A percentile compares a stretch with the other conserved stretches of the same genome.
Conservation (phyloP, 805 yeast species). For the Yarrowia sp. region DNA sequence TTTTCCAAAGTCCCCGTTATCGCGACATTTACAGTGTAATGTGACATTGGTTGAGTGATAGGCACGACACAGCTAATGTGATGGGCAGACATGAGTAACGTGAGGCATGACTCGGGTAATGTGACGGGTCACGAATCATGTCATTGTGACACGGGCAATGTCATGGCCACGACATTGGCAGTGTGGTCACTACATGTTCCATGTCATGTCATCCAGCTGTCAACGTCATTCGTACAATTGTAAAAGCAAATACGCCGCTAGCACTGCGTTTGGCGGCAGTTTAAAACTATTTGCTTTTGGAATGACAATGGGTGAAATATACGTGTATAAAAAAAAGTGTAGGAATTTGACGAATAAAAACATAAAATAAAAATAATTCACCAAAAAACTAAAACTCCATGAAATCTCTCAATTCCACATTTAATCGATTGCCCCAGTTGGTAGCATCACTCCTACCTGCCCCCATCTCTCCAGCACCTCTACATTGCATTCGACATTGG, state of each 20-base stretch:
- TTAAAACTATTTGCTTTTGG: slow-evolving; percentile 1
- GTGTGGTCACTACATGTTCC: not conserved
- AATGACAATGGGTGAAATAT: no score
- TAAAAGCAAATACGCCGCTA: not conserved
- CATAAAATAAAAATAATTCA: no score
- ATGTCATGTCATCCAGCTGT: not conserved
- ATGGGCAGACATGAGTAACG: not conserved
- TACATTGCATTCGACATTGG: not conserved
- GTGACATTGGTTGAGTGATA: no score
- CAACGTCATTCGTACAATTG: not conserved
- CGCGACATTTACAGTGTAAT: no score
- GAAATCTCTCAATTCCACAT: no score
- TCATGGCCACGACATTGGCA: not conserved
- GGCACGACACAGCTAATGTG: not conserved
- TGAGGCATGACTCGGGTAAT: no score
- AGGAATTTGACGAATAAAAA: no score
- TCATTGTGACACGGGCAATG: not conserved
- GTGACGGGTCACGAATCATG: no score
- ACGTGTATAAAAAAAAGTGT: no score
- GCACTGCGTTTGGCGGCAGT: not conserved
- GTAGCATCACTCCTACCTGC: not conserved
- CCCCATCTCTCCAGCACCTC: not conserved
- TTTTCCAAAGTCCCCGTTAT: no score
- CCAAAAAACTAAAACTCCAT: no score
- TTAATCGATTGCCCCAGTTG: not conserved